Evolutionary conservation across 2,329 filamentous ascomycete genomes (phyloP).

Genomic region (Fusarium foetens): DNA sequence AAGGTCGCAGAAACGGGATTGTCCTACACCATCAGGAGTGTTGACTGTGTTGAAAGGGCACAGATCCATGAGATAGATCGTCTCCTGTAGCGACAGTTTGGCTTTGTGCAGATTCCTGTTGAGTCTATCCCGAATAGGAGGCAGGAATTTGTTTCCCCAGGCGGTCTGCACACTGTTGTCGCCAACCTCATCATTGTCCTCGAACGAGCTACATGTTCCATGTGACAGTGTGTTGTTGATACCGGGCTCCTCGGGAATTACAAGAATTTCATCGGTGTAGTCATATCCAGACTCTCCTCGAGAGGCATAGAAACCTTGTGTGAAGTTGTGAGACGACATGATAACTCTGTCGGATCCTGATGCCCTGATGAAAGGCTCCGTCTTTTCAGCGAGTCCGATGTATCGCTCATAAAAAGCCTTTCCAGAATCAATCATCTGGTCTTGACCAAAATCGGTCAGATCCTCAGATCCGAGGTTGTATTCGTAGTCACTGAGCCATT

Average conservation of each 20-base stretch:
- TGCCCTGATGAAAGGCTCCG: constrained; percentile 76
- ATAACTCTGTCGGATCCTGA: constrained; percentile 77
- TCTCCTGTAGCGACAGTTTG: constrained; percentile 70
- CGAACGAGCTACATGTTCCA: constrained; percentile 76
- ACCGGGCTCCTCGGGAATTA: constrained; percentile 73
- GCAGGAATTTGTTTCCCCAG: constrained; percentile 73
- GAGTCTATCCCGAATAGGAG: constrained; percentile 73
- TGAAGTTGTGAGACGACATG: constrained; percentile 79
- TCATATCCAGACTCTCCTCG: constrained; percentile 53
- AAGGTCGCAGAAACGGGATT: constrained; percentile 79
- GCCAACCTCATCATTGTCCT: constrained; percentile 64
- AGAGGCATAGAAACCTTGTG: constrained; percentile 72
- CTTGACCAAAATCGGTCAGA: constrained; percentile 72
- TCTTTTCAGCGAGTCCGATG: constrained; percentile 63
- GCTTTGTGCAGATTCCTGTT: constrained; percentile 75
- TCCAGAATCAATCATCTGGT: constrained; percentile 79
- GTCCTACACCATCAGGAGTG: constrained; percentile 54
- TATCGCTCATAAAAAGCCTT: constrained; percentile 81
- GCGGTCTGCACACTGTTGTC: constrained; percentile 61
- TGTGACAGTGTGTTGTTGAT: constrained; percentile 87
- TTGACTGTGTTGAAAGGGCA: constrained; percentile 88
- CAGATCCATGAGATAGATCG: constrained; percentile 84
- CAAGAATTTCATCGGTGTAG: constrained; percentile 67
- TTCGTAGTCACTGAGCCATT: constrained; percentile 76
- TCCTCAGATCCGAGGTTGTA: constrained; percentile 78